Conservation (phyloP, 495 filamentous ascomycete genomes). For the Sphaerosporella brunnea region DNA sequence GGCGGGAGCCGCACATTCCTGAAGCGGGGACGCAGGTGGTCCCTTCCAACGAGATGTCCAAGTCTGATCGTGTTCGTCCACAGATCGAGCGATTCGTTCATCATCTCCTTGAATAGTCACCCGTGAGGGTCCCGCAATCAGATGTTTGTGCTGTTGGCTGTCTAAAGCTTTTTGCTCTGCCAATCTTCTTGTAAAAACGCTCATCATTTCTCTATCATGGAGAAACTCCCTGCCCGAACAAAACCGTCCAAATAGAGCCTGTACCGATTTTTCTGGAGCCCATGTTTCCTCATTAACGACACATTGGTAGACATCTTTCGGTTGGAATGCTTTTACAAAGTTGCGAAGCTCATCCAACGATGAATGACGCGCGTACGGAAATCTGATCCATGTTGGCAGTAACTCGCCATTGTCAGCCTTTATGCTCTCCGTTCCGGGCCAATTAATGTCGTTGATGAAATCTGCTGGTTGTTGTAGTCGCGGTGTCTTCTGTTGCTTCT, state of each 20-base stretch:
- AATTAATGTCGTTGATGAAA: not conserved
- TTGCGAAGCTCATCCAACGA: conserved; percentile 64
- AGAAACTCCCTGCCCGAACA: conserved; percentile 43
- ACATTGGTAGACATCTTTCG: conserved; percentile 68
- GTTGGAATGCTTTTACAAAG: conserved; percentile 49
- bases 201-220: conserved; percentile 47
- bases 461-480: not conserved
- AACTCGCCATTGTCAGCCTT: conserved; percentile 11
- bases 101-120: no score
- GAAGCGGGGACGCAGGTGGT: no score
- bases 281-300: conserved; percentile 50
- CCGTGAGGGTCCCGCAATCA: not conserved
- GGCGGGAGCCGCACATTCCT: no score
- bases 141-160: not conserved
- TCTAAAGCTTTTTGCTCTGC: not conserved
- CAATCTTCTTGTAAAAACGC: conserved; percentile 2
- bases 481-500: not conserved
- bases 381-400: conserved; percentile 34
- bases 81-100: no score
- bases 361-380: conserved; percentile 83
- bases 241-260: conserved; percentile 49
- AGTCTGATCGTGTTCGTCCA: no score
- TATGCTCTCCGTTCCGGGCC: conserved; percentile 8
- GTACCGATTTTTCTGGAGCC: conserved; percentile 43
- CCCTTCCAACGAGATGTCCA: no score